Base-by-base conservation (phyloP, 371 early-diverging fungal genomes). In the Catenaria anguillulae region DNA sequence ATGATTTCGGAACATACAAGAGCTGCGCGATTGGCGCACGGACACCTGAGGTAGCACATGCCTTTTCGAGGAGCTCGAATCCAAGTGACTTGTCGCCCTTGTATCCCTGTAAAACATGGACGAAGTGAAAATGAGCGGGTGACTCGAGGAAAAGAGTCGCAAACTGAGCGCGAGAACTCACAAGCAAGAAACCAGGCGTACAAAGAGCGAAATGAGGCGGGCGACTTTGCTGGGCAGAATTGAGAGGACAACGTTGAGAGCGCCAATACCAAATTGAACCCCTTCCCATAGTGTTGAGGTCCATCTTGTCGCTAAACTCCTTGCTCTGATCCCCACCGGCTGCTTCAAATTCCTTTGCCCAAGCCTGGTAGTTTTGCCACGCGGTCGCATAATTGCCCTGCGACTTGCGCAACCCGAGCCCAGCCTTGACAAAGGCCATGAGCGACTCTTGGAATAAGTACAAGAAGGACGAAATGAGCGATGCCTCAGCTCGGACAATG, bases 361-460 rank as follows among this genome's bases (percentile, higher is more conserved):
- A 13, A 10, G 33, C 34, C 19, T 29, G 33, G 15, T 40, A 58
- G 35, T 33, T 10, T 23, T 33, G 1, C 36, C 58, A 58, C n/a
- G 36, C 36, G 13, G 13, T 13, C 24, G 42, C n/a, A 5, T 36
- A 58, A 6, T 29, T 58, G 29, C 12, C 26, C 34, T 42, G 36
- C 36, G 29, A 8, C 31, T 50, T 58, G n/a, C 58, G 58, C 6
- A 58, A 13, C 15, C 58, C 33, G 2, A 58, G 31, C 1, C 58
- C 58, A 6, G 58, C 33, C 43, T 21, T 8, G 12, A 58, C 43
- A 12, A 58, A 33, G 17, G 26, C 58, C 26, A 58, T 15, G 35
- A 58, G 8, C 26, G 40, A 40, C 21, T 58, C 58, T 31, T 58
- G 58, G 42, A 58, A 58, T 31, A 58, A 23, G 40, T 40, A 35